These are phyloP conservation scores for Talaromyces albobiverticillius DNA, from an alignment of 2,329 filamentous ascomycete species.

Conservation along the genomic window DNA sequence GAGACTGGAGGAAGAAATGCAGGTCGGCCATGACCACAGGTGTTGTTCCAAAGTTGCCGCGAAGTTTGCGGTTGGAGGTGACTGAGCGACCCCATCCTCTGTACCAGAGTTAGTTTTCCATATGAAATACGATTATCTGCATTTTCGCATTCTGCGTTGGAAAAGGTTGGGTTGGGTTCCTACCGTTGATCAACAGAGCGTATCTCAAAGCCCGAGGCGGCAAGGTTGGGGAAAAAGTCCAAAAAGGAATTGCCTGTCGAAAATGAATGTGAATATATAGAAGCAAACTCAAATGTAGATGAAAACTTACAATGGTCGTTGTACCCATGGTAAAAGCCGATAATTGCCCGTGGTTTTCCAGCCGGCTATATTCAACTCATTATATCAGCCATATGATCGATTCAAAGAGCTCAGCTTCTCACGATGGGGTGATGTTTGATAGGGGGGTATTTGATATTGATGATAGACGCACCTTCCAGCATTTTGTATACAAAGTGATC, in stretches of 20 bases:
- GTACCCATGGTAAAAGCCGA: constrained; percentile 86
- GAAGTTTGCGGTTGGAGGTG: constrained; percentile 53
- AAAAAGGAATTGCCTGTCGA: constrained; percentile 66
- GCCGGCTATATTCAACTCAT: constrained; percentile 8
- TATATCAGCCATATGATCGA: constrained; percentile 12
- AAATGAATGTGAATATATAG: neutral
- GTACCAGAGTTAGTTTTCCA: neutral
- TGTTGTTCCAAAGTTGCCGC: constrained; percentile 73
- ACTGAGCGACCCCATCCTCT: constrained; percentile 80
- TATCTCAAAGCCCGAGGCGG: constrained; percentile 69
- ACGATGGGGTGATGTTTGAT: neutral
- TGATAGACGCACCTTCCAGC: constrained; percentile 53
- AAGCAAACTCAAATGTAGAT: neutral
- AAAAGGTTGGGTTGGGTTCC: too few species aligned
- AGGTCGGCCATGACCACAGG: constrained; percentile 72
- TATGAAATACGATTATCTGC: too few species aligned
- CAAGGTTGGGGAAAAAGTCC: constrained; percentile 68
- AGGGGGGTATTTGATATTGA: neutral
- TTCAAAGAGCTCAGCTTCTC: too few species aligned
- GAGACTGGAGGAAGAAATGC: constrained; percentile 66
- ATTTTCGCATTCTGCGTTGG: too few species aligned
- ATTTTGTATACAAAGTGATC: constrained; percentile 58
- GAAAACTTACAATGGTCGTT: constrained; percentile 65
- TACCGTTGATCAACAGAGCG: constrained; percentile 75
- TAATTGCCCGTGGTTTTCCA: constrained; percentile 60